A percentile compares a stretch with the other conserved stretches of the same genome.
Evolutionary conservation across 495 filamentous ascomycete species (phyloP).

Genomic region (Penicillium arizonense): DNA sequence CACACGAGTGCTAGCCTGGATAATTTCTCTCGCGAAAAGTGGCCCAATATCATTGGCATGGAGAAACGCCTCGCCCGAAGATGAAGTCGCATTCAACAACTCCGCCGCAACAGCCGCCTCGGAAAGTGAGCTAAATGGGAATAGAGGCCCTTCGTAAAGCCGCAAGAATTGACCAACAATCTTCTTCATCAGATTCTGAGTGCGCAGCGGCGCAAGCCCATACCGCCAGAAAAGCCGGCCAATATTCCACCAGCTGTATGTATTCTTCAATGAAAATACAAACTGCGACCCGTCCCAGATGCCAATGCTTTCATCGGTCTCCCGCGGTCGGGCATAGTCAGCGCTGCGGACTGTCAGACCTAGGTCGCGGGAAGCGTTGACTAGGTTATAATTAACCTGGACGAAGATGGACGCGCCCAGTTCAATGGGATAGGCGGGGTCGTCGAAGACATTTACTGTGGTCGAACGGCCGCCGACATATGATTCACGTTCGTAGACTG

Average conservation of each 20-base stretch:
- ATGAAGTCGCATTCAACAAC: slow-evolving; percentile 59
- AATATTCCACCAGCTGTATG: slow-evolving; percentile 73
- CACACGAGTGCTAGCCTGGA: slow-evolving; percentile 90
- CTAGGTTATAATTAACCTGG: slow-evolving; percentile 77
- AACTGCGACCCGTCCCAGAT: slow-evolving; percentile 83
- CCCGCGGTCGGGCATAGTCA: slow-evolving; percentile 31
- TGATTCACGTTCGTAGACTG: slow-evolving; percentile 77
- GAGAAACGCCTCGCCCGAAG: slow-evolving; percentile 72
- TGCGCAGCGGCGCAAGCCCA: slow-evolving; percentile 72
- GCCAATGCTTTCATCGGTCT: slow-evolving; percentile 55
- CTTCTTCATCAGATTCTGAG: slow-evolving; percentile 68
- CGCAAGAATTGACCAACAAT: slow-evolving; percentile 72
- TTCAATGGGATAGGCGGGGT: slow-evolving; percentile 72
- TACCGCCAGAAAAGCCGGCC: slow-evolving; percentile 83
- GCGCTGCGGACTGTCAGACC: slow-evolving; percentile 52
- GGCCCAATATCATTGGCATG: slow-evolving; percentile 62
- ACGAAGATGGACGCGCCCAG: slow-evolving; percentile 94
- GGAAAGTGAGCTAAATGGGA: slow-evolving; percentile 79
- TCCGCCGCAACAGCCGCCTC: slow-evolving; percentile 62
- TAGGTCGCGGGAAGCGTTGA: slow-evolving; percentile 70
- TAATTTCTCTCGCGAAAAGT: slow-evolving; percentile 74
- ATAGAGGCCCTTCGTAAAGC: slow-evolving; percentile 77
- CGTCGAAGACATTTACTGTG: slow-evolving; percentile 77
- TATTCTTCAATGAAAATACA: slow-evolving; percentile 61
- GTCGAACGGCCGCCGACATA: slow-evolving; percentile 88